Evolutionary conservation across 2,329 filamentous ascomycete species (phyloP).

Genomic region (Coleophoma cylindrospora): DNA sequence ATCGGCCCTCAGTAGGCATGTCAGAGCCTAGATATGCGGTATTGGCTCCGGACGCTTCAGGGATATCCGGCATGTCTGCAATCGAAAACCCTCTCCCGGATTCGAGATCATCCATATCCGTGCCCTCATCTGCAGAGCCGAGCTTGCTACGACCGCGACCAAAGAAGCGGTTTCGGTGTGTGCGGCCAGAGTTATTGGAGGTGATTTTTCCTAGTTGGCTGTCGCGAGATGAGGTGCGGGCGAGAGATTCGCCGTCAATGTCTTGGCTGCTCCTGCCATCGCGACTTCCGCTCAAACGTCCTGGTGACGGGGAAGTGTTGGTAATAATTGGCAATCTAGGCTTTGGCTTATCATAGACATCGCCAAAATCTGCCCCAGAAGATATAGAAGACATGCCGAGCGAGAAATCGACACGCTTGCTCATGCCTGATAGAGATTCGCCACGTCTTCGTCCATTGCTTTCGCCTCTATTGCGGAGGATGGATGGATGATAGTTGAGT

Average conservation of each 20-base stretch:
- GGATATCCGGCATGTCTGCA: conserved; percentile 38
- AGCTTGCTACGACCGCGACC: conserved; percentile 34
- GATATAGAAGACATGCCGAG: conserved; percentile 59
- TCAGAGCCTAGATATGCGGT: conserved; percentile 7
- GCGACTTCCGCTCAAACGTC: conserved; percentile 1
- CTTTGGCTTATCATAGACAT: conserved; percentile 56
- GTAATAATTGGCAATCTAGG: conserved; percentile 31
- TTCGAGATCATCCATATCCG: conserved; percentile 22
- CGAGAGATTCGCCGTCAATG: conserved; percentile 3
- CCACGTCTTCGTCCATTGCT: conserved; percentile 41
- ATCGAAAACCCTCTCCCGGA: conserved; percentile 13
- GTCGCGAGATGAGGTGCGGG: conserved; percentile 13
- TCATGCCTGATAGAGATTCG: conserved; percentile 52
- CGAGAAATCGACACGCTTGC: conserved; percentile 65
- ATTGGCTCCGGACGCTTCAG: conserved; percentile 25
- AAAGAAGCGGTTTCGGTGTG: conserved; percentile 59
- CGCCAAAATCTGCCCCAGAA: conserved; percentile 53
- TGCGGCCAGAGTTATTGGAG: conserved; percentile 27
- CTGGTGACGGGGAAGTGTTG: conserved; percentile 26
- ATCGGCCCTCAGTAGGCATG: background rate
- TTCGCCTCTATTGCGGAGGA: conserved; percentile 43
- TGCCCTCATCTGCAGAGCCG: conserved; percentile 17
- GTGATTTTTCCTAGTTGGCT: conserved; percentile 24
- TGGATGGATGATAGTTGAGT: conserved; percentile 38
- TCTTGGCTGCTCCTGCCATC: conserved; percentile 12